Conservation (phyloP, 805 yeast genomes). For the Schizosaccharomyces cryophilus region DNA sequence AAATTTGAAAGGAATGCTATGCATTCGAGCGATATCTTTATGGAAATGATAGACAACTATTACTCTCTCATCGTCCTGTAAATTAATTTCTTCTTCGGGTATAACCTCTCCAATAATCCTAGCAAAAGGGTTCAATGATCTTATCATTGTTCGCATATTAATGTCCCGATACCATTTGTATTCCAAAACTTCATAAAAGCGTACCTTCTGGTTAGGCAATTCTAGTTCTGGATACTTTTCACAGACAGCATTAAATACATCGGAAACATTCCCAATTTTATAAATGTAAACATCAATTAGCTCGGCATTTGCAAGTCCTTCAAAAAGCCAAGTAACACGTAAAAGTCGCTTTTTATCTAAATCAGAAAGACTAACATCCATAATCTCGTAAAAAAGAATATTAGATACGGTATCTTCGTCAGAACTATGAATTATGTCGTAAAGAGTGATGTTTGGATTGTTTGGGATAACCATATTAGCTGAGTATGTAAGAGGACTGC, state of each 20-base stretch:
- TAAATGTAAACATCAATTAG: constrained; percentile 44
- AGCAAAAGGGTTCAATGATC: constrained; percentile 16
- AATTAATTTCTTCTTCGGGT: constrained; percentile 12
- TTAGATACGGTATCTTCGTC: not conserved
- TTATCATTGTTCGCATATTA: constrained; percentile 3
- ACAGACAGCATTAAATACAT: constrained; percentile 31
- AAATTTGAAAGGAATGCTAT: constrained; percentile 71
- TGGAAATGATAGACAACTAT: constrained; percentile 56
- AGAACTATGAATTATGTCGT: not conserved
- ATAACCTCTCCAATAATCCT: constrained; percentile 20
- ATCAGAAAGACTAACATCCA: constrained; percentile 50
- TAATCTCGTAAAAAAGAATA: constrained; percentile 43
- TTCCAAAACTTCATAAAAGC: constrained; percentile 7
- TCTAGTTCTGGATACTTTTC: constrained; percentile 23
- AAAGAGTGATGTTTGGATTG: not conserved
- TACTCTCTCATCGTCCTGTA: constrained; percentile 12
- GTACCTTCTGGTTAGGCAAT: constrained; percentile 9
- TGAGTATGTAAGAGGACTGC: constrained; percentile 13
- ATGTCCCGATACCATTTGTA: constrained; percentile 1
- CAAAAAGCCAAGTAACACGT: constrained; percentile 46
- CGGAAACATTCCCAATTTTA: constrained; percentile 29
- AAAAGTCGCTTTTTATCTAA: constrained; percentile 51
- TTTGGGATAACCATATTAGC: not conserved
- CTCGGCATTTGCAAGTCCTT: constrained; percentile 46
- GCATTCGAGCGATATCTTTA: constrained; percentile 38